Evolutionary conservation across 2,329 filamentous ascomycete species (phyloP), one percentile per base, ranked within the genome.

Genomic region (Hirsutella minnesotensis): DNA sequence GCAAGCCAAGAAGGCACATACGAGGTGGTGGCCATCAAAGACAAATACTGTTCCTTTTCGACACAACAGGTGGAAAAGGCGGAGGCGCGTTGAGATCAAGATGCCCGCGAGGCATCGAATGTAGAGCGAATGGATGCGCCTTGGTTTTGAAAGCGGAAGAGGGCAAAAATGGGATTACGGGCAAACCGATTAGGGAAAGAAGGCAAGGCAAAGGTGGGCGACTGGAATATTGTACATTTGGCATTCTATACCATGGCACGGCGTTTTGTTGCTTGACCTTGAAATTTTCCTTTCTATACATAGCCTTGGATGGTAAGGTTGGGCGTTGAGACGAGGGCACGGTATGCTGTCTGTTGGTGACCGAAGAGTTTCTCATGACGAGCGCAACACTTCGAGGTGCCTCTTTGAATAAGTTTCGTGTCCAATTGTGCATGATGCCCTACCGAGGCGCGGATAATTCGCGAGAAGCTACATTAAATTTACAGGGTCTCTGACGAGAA

Each of bases 1-100:
- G 88, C 89, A 21, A 88, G 83, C 52, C 86, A 95, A 58, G 92
- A 96, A 70, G 92, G 92, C 40, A 95, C 88, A 51, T 98, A 98
- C 58, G 92, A 98, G 66, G 90, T 98, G 16, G 86, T 96, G 24
- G 83, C 86, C 10, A 95, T 98, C 64, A 94, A 94, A 70, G 92
- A 98, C 64, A 79, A 79, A 56, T 94, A 78, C 66, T 98, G 92
- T 60, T 81, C 86, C 21, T 95, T 94, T 62, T 86, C 86, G 38
- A 90, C 81, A 47, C 75, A 81, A 56, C 74, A 77, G 49, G 64
- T 71, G 38, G 69, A 69, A 41, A 73, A 68, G 46, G 68, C 65
- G 49, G 66, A 69, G 16, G 43, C 35, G 10, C 40, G 46, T 18
- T 47, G 44, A n/a, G n/a, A n/a, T n/a, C n/a, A n/a, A n/a, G n/a